Evolutionary conservation across 192 early-diverging fungal genomes (phyloP), one percentile per base, ranked within the genome.

Genomic region (Podochytrium sp.): DNA sequence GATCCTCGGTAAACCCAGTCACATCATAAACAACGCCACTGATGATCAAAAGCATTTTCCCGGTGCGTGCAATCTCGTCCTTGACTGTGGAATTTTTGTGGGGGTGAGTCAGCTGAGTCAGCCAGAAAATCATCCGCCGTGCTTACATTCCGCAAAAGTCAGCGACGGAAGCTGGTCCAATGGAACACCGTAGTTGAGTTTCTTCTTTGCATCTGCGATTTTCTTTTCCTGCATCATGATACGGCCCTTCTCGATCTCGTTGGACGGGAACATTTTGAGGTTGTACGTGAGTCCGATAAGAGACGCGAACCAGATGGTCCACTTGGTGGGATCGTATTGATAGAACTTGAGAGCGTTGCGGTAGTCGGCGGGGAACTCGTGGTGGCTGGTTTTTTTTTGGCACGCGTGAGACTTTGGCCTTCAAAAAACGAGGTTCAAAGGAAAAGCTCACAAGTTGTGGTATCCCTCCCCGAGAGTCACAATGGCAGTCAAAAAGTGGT

Each of bases 211-310:
- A 27, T 66, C 74, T 35, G 84, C 82, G 37, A 92, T 80, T 70
- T 90, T 89, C 84, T 94, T 89, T 79, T 93, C 83, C 80, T 88
- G 76, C 94, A 96, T 96, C 47, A 85, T 78, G 34, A 95, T 77
- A 14, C 83, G 80, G 35, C 81, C 85, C 67, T 87, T 87, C 32
- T 78, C 55, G 42, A 87, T 79, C 61, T 84, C 84, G 75, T 83
- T 81, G n/a, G 80, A 56, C 40, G 76, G 78, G 58, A 85, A 77
- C 47, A 41, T 74, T 63, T 81, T 80, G 40, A 87, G 78, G 77
- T 83, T 79, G 62, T 81, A 83, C 18, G 86, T 81, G 27, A 84
- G 71, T 32, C 84, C 84, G 62, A 85, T 14, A 16, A 67, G 35
- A 43, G 77, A 76, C 43, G 81, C 86, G 74, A 80, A 84, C 59